Evolutionary conservation across 23 red algal species (phyloP).

Genomic region (Pyropia yezoensis): DNA sequence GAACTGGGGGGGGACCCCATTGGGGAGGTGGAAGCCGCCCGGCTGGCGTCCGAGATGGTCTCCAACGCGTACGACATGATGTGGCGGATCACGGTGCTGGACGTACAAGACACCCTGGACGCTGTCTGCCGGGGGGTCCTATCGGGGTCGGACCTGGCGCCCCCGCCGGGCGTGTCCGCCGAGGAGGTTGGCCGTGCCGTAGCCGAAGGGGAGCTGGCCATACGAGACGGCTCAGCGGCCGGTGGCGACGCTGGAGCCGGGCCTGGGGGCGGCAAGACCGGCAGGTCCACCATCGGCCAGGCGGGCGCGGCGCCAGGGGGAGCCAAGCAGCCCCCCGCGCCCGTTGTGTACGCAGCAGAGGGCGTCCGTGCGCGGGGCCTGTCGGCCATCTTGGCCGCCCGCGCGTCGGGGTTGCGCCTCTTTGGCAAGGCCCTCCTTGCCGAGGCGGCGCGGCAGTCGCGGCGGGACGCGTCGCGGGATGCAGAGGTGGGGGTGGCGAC

Average conservation of each 20-base stretch:
- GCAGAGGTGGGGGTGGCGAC: too few species aligned
- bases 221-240: not conserved
- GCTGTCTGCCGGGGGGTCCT: not conserved
- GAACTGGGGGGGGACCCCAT: not conserved
- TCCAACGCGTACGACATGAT: not conserved
- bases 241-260: too few species aligned
- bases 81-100: conserved; percentile 6
- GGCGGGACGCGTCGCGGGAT: too few species aligned
- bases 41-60: not conserved
- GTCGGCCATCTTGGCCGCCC: conserved; percentile 6
- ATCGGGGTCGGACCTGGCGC: not conserved
- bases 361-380: not conserved
- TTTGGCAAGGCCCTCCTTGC: conserved; percentile 8
- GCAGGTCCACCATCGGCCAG: not conserved
- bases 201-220: not conserved
- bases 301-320: not conserved
- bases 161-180: not conserved
- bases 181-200: conserved; percentile 1
- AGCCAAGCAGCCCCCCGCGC: not conserved
- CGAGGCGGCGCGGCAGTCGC: not conserved
- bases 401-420: conserved; percentile 1
- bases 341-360: not conserved
- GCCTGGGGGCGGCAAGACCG: too few species aligned
- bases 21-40: not conserved
- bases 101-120: conserved; percentile 4